Evolutionary conservation across 78 protist species (phyloP), one percentile per base, ranked within the genome.

Genomic region (Dictyostelium citrinum): DNA sequence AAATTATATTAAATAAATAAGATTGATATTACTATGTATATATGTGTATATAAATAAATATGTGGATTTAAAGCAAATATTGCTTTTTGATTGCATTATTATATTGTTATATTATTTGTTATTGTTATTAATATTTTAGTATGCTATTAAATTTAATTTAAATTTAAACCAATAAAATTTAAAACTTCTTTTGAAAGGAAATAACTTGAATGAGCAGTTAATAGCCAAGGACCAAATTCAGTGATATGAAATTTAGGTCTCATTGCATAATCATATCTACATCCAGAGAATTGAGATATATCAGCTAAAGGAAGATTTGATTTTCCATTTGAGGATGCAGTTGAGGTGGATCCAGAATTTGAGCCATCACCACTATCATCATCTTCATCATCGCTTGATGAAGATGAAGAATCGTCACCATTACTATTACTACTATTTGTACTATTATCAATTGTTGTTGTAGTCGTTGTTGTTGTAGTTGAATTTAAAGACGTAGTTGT

Each of bases 211-310:
- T 86, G 92, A 10, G 84, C 83, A 17, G 51, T 24, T 12, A 51
- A 11, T 2, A 86, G 35, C 64, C 64, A 55, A 27, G 68, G 37
- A 5, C 67, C 41, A 37, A 75, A 76, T n/a, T 86, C 92, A 9
- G 80, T 39, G 1, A 86, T 76, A 58, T 55, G 64, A 33, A 83
- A 83, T 9, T 49, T 80, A 27, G 92, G 92, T 76, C 68, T 51
- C n/a, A 86, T 12, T 76, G 80, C 80, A 51, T 70, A 86, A 77
- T 86, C 92, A 77, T 55, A 86, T 77, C 92, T 51, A 29, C 41
- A 46, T 51, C 92, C 92, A 11, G 77, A 72, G 79, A 74, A 86
- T 22, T 76, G 68, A 9, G 68, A 64, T 0, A 64, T 24, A 24
- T 64, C 72, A 64, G 31, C 72, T 24, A 27, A 27, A 20, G 64